Percentiles rank a stretch among this genome's conserved stretches.
Conservation (phyloP, 257 asterid species). For the Avicennia marina region DNA sequence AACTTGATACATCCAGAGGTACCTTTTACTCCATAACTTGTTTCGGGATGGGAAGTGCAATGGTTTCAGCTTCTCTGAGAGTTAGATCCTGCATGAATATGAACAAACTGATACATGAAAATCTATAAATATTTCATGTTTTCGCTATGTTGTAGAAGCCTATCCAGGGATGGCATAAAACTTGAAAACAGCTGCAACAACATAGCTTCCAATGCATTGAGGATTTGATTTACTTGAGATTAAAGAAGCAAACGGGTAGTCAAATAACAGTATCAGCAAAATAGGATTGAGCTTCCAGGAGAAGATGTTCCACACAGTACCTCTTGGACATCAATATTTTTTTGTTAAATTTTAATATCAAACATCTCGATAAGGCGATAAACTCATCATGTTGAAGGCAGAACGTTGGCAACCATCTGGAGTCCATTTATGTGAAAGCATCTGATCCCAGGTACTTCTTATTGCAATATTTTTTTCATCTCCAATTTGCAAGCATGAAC, state of each 20-base stretch:
- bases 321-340: too few species aligned
- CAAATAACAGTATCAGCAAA: background rate
- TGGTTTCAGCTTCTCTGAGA: conserved; percentile 72
- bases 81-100: conserved; percentile 47
- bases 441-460: too few species aligned
- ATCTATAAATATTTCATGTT: background rate
- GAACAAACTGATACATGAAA: background rate
- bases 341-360: too few species aligned
- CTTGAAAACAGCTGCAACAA: background rate
- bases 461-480: too few species aligned
- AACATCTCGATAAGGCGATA: too few species aligned
- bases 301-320: too few species aligned
- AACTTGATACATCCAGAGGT: background rate
- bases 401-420: background rate
- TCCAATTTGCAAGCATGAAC: background rate
- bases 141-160: too few species aligned
- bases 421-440: too few species aligned
- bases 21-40: conserved; percentile 91
- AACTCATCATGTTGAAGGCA: background rate
- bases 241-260: background rate
- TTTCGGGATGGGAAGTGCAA: conserved; percentile 74
- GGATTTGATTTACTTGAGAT: too few species aligned
- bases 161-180: background rate
- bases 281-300: background rate
- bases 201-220: background rate